Base-by-base conservation (phyloP, 176 grass and related monocot species). In the Hordeum marinum region DNA sequence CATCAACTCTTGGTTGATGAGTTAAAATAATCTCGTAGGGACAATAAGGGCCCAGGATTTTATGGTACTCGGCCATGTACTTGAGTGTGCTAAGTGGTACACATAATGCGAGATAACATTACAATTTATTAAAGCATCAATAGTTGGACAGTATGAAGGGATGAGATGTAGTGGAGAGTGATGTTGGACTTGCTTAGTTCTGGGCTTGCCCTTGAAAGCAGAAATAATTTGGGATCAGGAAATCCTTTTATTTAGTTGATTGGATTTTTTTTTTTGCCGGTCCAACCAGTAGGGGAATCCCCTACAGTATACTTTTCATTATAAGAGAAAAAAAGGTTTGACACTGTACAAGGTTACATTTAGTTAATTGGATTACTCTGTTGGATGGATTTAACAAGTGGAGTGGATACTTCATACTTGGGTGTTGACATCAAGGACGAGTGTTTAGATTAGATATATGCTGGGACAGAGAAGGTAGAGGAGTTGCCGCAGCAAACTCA, bases 361-460 rank as follows among this genome's bases (percentile, higher is more conserved):
- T 76, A 12, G 18, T 36, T 64, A 59, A 63, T 35, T 63, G 27
- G 21, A 54, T 13, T 55, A 65, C 21, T 54, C 72, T 76, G 74
- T 76, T 76, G n/a, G 72, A 62, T 84, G 25, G 18, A 36, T 61
- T 46, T 46, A 32, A 63, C 42, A 32, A 67, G 63, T 63, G 82
- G 39, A 26, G 40, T 24, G 62, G 43, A 84, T 14, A 63, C 57
- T 48, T 59, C 27, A 32, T 13, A 35, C 41, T 7, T 27, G 7
- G 27, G 42, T 46, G 2, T 63, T 31, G 46, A 59, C 46, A 21
- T 58, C 31, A 70, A 70, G 32, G 42, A 17, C 0, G 20, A 65
- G 4, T 45, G 42, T 39, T 84, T 84, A 27, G 41, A 76, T 66
- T 76, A 3, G 9, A 84, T 84, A 39, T 24, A 83, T 25, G 17